phyloP scores from a whole-genome alignment of 1,284 basidiomycete species.

The Pascua sp. region DNA sequence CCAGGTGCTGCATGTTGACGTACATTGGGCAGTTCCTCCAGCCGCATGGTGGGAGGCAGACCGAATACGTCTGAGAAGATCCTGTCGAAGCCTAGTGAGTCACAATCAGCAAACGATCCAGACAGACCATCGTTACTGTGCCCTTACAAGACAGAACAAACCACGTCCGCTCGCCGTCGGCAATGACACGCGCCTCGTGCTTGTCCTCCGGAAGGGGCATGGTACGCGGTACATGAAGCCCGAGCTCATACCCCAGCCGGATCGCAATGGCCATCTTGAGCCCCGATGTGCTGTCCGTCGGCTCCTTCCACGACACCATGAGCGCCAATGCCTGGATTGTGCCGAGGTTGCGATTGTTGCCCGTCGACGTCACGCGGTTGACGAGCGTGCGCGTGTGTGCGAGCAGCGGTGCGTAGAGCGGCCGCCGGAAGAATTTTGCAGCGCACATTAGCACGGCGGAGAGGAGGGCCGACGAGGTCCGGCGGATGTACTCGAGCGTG shows the following conservation, averaged over 20 bases:
- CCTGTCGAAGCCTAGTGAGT: conserved; percentile 2
- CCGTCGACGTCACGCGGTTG: conserved; percentile 7
- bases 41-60: conserved; percentile 11
- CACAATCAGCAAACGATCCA: neutral
- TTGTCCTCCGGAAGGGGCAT: conserved; percentile 3
- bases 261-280: conserved; percentile 19
- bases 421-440: conserved; percentile 14
- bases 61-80: conserved; percentile 12
- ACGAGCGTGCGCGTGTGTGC: conserved; percentile 8
- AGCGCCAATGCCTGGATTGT: conserved; percentile 15
- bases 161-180: conserved; percentile 17
- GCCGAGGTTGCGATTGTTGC: conserved; percentile 3
- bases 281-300: conserved; percentile 14
- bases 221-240: conserved; percentile 10
- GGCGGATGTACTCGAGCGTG: conserved; percentile 11
- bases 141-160: conserved; percentile 9
- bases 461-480: conserved; percentile 10
- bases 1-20: neutral
- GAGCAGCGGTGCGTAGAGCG: conserved; percentile 8
- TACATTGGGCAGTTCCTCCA: conserved; percentile 11
- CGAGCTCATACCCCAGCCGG: conserved; percentile 15
- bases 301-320: conserved; percentile 16
- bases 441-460: conserved; percentile 10
- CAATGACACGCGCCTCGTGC: conserved; percentile 5
- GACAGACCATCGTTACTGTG: neutral